Conservation (phyloP, 306 rosid species). For the Trifolium fragiferum region DNA sequence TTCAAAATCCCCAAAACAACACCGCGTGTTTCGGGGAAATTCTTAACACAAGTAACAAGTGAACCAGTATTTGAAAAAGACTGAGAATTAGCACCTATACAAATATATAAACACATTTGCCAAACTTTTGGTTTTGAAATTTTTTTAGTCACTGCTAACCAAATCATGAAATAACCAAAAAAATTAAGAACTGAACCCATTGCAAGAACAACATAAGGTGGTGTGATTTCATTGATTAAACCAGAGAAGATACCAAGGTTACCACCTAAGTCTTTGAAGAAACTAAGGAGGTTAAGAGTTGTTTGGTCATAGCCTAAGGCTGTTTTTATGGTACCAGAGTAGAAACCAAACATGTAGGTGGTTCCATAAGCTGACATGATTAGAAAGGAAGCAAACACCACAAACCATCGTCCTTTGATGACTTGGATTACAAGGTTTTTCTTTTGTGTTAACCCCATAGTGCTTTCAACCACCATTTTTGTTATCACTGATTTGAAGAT, state of each 20-base stretch:
- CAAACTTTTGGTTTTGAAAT: conserved; percentile 58
- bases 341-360: conserved; percentile 78
- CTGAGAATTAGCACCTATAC: conserved; percentile 70
- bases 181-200: conserved; percentile 67
- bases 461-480: conserved; percentile 34
- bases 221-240: conserved; percentile 76
- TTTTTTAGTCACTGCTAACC: conserved; percentile 57
- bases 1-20: conserved; percentile 67
- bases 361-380: conserved; percentile 83
- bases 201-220: conserved; percentile 62
- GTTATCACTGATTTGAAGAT: too few species aligned
- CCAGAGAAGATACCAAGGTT: conserved; percentile 77
- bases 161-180: conserved; percentile 82
- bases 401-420: conserved; percentile 76
- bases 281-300: conserved; percentile 77
- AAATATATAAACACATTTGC: conserved; percentile 76
- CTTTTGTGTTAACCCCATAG: conserved; percentile 26
- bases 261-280: conserved; percentile 86
- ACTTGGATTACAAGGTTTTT: conserved; percentile 49
- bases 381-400: conserved; percentile 71
- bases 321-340: conserved; percentile 64
- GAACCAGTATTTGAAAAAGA: conserved; percentile 81
- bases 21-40: conserved; percentile 71
- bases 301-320: conserved; percentile 79
- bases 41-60: conserved; percentile 71